These are phyloP conservation scores for Rhipidocladum racemiflorum DNA, from an alignment of 176 grass and related monocot genomes.

Conservation along the genomic window DNA sequence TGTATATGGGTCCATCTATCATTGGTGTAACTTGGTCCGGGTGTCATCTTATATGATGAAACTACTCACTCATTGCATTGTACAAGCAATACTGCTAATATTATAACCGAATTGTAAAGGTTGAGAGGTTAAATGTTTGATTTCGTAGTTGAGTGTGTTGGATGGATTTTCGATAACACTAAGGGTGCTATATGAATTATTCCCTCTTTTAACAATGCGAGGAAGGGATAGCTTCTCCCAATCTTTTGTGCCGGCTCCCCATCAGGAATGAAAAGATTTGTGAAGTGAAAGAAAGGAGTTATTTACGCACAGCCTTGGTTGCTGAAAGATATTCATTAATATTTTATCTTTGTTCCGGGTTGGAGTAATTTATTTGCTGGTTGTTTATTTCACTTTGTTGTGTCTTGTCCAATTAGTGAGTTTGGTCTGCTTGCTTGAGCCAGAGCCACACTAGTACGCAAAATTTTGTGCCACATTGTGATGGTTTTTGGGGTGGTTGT, in stretches of 20 bases:
- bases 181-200: too few relatives aligned
- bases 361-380: background rate
- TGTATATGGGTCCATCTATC: too few relatives aligned
- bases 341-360: conserved; percentile 14
- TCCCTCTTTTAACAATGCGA: background rate
- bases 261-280: conserved; percentile 47
- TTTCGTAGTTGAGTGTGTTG: too few relatives aligned
- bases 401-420: conserved; percentile 40
- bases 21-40: too few relatives aligned
- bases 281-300: conserved; percentile 25
- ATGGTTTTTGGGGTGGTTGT: background rate
- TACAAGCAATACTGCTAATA: too few relatives aligned
- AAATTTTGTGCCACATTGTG: background rate
- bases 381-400: conserved; percentile 1
- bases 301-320: conserved; percentile 5
- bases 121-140: too few relatives aligned
- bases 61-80: too few relatives aligned
- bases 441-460: conserved; percentile 4
- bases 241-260: conserved; percentile 39
- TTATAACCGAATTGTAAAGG: too few relatives aligned
- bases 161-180: too few relatives aligned
- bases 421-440: conserved; percentile 14
- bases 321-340: background rate
- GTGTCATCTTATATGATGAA: too few relatives aligned
- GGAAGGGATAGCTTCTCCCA: background rate